Base-by-base conservation (phyloP, 2,329 filamentous ascomycete species). In the Aspergillus amoenus region DNA sequence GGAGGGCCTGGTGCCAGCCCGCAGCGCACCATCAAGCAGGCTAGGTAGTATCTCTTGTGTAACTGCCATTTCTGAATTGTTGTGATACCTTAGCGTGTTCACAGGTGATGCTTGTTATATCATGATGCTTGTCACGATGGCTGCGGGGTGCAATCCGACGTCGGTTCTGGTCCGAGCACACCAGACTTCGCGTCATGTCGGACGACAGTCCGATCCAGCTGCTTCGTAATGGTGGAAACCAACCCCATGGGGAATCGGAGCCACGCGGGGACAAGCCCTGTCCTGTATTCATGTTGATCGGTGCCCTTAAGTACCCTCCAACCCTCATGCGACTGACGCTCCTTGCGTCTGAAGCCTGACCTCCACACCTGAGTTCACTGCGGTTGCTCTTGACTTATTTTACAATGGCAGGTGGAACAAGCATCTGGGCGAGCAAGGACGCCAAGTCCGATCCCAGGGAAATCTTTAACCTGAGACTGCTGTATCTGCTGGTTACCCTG, bases 361-460 rank as follows among this genome's bases (percentile, higher is more conserved):
- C 27, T 8, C 27, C 27, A 30, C 27, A 3, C 7, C 1, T 27
- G 8, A 27, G 9, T 8, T 27, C 24, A 27, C 24, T 27, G 24
- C 24, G 8, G 24, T 27, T 9, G 7, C 9, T 27, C 8, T 8
- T 27, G 24, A 21, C 27, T 30, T 11, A 4, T 17, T 40, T 40
- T 11, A 34, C 9, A 21, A 54, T 54, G 52, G 52, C 52, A 8
- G 52, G 52, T 11, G 52, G 52, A 27, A 47, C 52, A 2, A 54
- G 52, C 11, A 39, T 54, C 24, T 54, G 52, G 52, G 52, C 37
- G 21, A 54, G 52, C 15, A 40, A 40, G 32, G 52, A 54, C 4
- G 52, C 52, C 12, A 47, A 43, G 32, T 30, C 52, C 32, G 52
- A 54, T 3, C 52, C 52, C 13, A 54, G 18, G 43, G 52, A 54